Base-by-base conservation (phyloP, 441 rosid species). In the Macaranga tanarius region DNA sequence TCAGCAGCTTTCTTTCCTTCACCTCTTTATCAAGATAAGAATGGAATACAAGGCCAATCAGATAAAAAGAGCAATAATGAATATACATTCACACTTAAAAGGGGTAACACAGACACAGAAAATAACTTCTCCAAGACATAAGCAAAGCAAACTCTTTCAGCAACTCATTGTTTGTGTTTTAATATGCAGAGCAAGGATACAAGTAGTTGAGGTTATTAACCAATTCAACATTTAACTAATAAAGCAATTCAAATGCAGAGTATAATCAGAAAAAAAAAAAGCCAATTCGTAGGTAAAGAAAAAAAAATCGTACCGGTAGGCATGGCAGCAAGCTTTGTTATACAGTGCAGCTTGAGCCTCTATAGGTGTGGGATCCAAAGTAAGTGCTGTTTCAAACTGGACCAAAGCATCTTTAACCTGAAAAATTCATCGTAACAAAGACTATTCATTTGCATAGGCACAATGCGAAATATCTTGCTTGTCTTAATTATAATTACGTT, bases 261-360 rank as follows among this genome's bases (percentile, higher is more conserved):
- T 54, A 55, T 51, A 65, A 73, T 60, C 5, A 62, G 51, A 6
- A 61, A 56, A 10, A 40, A 60, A 11, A 16, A 1, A 25, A 60
- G 22, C 55, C 51, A 56, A 42, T 2, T 40, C 16, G n/a, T n/a
- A n/a, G n/a, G 25, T 10, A 34, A 73, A 5, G 0, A 55, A 22
- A 59, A 45, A n/a, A 20, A 57, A 50, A 76, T 61, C 77, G 58
- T 83, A 91, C 97, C 84, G 75, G 84, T 85, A 95, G 71, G 95
- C 95, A 84, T 88, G 95, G 80, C 99, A 91, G 75, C 97, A 91
- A 47, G 98, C 98, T 85, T 95, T 95, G 84, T 92, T 91, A 78
- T 90, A 92, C 57, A 88, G 88, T 42, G 98, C 97, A 79, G 98
- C 97, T 81, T 92, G 99, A 75, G 96, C 86, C 83, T 91, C 99